phyloP scores from a whole-genome alignment of 768 basidiomycete species.

The Rhizopogon roseolus region DNA sequence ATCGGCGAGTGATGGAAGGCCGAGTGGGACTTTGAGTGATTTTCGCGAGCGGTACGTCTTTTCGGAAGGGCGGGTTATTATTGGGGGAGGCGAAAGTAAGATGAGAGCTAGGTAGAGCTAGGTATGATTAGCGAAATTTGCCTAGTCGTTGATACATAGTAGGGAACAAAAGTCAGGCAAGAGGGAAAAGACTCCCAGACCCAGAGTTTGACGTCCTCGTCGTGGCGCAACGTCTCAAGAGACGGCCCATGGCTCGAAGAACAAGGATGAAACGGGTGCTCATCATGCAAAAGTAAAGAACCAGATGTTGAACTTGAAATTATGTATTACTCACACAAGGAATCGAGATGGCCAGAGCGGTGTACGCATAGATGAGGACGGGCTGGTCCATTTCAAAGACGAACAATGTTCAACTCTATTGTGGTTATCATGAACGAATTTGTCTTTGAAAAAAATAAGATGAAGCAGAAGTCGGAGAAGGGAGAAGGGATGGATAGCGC shows the following conservation, averaged over 20 bases:
- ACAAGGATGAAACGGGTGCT: constrained; percentile 83
- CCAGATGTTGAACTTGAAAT: background rate
- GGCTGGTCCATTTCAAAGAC: constrained; percentile 19
- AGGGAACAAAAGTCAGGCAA: constrained; percentile 30
- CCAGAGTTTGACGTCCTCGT: constrained; percentile 57
- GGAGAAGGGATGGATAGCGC: too few species aligned
- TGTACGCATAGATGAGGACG: constrained; percentile 16
- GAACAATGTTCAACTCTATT: background rate
- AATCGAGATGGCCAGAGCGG: constrained; percentile 16
- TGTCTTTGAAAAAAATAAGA: too few species aligned
- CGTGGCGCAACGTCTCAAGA: constrained; percentile 44
- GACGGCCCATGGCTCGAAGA: constrained; percentile 75
- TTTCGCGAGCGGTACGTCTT: constrained; percentile 57
- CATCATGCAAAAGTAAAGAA: constrained; percentile 41
- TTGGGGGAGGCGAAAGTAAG: constrained; percentile 68
- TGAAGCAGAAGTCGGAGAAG: too few species aligned
- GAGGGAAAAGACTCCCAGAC: constrained; percentile 39
- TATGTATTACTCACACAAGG: constrained; percentile 22
- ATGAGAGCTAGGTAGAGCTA: constrained; percentile 70
- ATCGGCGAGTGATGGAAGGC: constrained; percentile 53
- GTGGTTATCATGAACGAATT: too few species aligned
- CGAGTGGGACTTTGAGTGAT: constrained; percentile 49
- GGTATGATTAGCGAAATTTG: constrained; percentile 10
- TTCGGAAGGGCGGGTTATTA: constrained; percentile 61
- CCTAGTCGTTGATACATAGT: background rate